phyloP scores from a whole-genome alignment of 2,329 filamentous ascomycete species.

The Ilyonectria destructans region DNA sequence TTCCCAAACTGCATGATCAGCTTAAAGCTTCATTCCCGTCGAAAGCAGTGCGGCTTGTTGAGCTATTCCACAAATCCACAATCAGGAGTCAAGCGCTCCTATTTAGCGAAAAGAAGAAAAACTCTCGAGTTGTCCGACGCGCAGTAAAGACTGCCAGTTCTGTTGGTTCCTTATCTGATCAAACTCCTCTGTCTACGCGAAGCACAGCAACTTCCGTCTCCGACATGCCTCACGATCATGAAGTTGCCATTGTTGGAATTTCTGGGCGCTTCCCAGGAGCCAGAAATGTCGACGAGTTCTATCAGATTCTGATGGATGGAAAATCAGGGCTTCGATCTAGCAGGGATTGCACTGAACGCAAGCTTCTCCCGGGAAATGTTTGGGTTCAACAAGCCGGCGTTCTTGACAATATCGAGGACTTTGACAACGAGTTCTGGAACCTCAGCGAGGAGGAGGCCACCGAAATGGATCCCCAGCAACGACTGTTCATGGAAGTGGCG shows the following conservation, averaged over 20 bases:
- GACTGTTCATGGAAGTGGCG: slow-evolving; percentile 12
- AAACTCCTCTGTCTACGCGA: background rate
- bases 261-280: slow-evolving; percentile 1
- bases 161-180: background rate
- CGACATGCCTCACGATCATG: background rate
- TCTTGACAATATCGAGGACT: slow-evolving; percentile 8
- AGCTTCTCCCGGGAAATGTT: background rate
- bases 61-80: slow-evolving; percentile 5
- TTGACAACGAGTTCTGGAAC: slow-evolving; percentile 6
- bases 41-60: background rate
- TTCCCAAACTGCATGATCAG: slow-evolving; percentile 3
- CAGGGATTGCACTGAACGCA: background rate
- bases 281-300: background rate
- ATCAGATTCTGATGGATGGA: background rate
- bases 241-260: slow-evolving; percentile 1
- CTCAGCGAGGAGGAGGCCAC: slow-evolving; percentile 10
- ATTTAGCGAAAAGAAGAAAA: background rate
- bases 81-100: slow-evolving; percentile 1
- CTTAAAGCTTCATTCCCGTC: background rate
- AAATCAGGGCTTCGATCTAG: background rate
- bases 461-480: slow-evolving; percentile 13
- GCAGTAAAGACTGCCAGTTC: background rate
- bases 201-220: background rate
- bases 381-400: background rate
- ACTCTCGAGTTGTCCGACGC: background rate